Percentiles rank a stretch among this genome's conserved stretches.
Evolutionary conservation across 31 red algal species (phyloP).

Genomic region (Odonthalia washingtoniensis): DNA sequence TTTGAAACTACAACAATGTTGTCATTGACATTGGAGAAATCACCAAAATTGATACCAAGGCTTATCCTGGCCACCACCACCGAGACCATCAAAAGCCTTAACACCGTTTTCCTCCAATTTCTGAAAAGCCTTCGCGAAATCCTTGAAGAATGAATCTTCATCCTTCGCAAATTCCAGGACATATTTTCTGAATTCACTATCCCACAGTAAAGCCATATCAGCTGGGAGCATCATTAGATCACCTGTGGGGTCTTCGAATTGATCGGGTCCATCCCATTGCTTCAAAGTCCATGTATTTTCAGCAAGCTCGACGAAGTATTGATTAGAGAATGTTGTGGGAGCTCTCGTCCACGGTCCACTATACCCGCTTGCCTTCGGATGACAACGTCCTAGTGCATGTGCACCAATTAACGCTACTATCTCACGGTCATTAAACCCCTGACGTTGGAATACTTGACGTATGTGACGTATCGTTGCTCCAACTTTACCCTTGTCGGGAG

Average conservation of each 20-base stretch:
- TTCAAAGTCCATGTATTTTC: constrained; percentile 79
- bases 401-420: constrained; percentile 79
- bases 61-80: constrained; percentile 44
- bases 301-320: constrained; percentile 63
- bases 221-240: constrained; percentile 88
- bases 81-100: constrained; percentile 48
- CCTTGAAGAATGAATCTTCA: constrained; percentile 76
- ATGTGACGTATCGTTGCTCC: constrained; percentile 70
- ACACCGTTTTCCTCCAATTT: constrained; percentile 87
- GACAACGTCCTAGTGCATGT: constrained; percentile 67
- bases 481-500: constrained; percentile 73
- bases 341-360: constrained; percentile 70
- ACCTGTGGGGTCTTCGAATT: constrained; percentile 70
- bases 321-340: constrained; percentile 81
- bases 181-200: constrained; percentile 82
- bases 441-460: constrained; percentile 73
- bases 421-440: constrained; percentile 83
- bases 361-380: constrained; percentile 56
- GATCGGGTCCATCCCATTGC: constrained; percentile 75
- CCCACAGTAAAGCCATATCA: constrained; percentile 83
- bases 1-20: too few species aligned
- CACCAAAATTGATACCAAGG: constrained; percentile 74
- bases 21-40: background rate
- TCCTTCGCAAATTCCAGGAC: constrained; percentile 74
- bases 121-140: constrained; percentile 77